phyloP scores from a whole-genome alignment of 257 asterid species.

The Mentha longifolia region DNA sequence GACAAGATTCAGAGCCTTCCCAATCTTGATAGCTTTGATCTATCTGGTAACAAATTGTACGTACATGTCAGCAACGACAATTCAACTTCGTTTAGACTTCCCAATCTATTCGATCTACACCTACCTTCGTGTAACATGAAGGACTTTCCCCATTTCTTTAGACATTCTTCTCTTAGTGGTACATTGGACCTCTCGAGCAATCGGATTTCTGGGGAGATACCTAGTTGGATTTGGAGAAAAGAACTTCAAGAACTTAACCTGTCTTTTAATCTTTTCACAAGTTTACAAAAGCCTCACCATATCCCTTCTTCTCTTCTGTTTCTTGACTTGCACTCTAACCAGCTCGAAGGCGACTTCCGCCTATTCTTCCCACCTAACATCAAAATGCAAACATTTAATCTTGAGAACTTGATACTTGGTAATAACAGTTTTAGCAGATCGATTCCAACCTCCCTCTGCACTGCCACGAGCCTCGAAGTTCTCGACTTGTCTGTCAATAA shows the following conservation, averaged over 20 bases:
- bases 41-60: not conserved
- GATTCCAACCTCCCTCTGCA: slow-evolving; percentile 40
- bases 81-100: not conserved
- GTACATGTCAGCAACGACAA: not conserved
- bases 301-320: not conserved
- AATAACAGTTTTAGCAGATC: not conserved
- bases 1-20: not conserved
- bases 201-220: not conserved
- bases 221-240: slow-evolving; percentile 3
- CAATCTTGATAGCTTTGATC: not conserved
- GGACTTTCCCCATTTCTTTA: not conserved
- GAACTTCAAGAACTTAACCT: not conserved
- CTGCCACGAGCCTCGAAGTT: slow-evolving; percentile 12
- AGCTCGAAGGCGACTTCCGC: not conserved
- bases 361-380: not conserved
- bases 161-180: not conserved
- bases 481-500: slow-evolving; percentile 39
- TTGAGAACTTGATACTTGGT: not conserved
- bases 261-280: not conserved
- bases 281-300: slow-evolving; percentile 6
- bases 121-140: not conserved
- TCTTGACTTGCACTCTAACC: not conserved
- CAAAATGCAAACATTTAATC: too few species aligned
- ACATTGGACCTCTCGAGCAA: not conserved
- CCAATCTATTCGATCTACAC: not conserved